These are phyloP conservation scores for Schwanniomyces pseudopolymorphus DNA, from an alignment of 805 yeast species.

Conservation along the genomic window DNA sequence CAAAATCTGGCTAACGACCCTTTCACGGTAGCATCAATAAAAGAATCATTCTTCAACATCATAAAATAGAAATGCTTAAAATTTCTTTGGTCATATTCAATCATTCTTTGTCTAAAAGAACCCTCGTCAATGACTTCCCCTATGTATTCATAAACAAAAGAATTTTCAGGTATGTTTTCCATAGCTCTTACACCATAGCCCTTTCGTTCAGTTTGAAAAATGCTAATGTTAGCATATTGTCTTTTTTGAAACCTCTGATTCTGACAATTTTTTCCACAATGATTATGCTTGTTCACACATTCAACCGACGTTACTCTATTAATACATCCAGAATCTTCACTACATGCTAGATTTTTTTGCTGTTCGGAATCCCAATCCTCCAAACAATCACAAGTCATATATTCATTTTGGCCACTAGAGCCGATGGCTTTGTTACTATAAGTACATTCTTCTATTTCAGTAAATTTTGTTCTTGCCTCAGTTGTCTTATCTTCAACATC, in stretches of 20 bases:
- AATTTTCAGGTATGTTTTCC: conserved; percentile 51
- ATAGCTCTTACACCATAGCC: conserved; percentile 89
- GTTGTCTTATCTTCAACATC: conserved; percentile 57
- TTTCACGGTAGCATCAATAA: conserved; percentile 88
- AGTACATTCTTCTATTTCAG: conserved; percentile 54
- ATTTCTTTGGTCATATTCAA: conserved; percentile 65
- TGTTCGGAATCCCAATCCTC: conserved; percentile 44
- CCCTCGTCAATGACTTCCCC: conserved; percentile 90
- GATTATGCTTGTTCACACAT: conserved; percentile 68
- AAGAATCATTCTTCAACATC: conserved; percentile 92
- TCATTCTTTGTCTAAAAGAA: conserved; percentile 72
- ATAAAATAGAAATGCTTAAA: conserved; percentile 87
- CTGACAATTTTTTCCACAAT: conserved; percentile 76
- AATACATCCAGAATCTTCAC: conserved; percentile 83
- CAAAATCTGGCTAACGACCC: conserved; percentile 91
- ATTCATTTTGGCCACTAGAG: conserved; percentile 70
- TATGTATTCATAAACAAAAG: conserved; percentile 87
- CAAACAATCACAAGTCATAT: conserved; percentile 88
- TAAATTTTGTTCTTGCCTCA: conserved; percentile 66
- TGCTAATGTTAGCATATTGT: conserved; percentile 73
- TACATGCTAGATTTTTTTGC: conserved; percentile 67
- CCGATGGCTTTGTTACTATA: conserved; percentile 67
- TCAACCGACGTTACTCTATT: conserved; percentile 90
- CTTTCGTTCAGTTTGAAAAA: conserved; percentile 78
- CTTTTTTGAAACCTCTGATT: conserved; percentile 85